A percentile compares a stretch with the other conserved stretches of the same genome.
These are phyloP conservation scores for Diutina neorugosa DNA, from an alignment of 1,139 yeast genomes.

Conservation along the genomic window DNA sequence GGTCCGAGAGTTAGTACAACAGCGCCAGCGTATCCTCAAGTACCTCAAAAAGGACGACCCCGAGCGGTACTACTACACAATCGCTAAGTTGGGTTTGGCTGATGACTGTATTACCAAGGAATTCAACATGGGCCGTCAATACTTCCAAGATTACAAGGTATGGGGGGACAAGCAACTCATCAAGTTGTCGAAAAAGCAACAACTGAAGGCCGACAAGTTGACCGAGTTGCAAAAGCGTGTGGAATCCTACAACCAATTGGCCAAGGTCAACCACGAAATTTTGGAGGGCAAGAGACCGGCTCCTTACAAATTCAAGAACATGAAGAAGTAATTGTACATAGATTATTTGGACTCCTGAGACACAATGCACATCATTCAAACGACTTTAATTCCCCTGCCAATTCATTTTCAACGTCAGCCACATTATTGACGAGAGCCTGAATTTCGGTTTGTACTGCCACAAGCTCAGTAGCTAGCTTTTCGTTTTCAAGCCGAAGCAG, in stretches of 20 bases:
- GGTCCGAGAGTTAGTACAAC: constrained; percentile 75
- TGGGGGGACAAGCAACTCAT: constrained; percentile 53
- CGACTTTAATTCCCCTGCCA: neutral
- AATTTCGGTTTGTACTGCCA: neutral
- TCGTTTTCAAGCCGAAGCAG: neutral
- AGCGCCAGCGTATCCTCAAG: constrained; percentile 71
- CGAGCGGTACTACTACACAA: constrained; percentile 71
- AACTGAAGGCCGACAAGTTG: constrained; percentile 6
- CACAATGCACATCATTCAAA: neutral
- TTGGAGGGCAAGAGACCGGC: constrained; percentile 4
- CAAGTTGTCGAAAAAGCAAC: constrained; percentile 10
- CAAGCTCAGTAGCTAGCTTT: neutral
- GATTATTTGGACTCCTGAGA: neutral
- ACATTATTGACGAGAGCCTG: neutral
- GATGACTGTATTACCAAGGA: constrained; percentile 71
- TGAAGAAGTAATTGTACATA: neutral
- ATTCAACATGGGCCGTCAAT: constrained; percentile 73
- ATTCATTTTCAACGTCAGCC: neutral
- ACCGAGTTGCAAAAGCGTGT: constrained; percentile 31
- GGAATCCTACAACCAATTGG: constrained; percentile 26
- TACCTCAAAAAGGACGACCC: constrained; percentile 75
- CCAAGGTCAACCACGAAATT: constrained; percentile 22
- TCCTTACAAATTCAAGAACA: constrained; percentile 3
- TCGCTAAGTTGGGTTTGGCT: constrained; percentile 76
- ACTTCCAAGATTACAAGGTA: constrained; percentile 75